These are phyloP conservation scores for Agroathelia rolfsii DNA, from an alignment of 1,284 basidiomycete genomes.

Conservation along the genomic window DNA sequence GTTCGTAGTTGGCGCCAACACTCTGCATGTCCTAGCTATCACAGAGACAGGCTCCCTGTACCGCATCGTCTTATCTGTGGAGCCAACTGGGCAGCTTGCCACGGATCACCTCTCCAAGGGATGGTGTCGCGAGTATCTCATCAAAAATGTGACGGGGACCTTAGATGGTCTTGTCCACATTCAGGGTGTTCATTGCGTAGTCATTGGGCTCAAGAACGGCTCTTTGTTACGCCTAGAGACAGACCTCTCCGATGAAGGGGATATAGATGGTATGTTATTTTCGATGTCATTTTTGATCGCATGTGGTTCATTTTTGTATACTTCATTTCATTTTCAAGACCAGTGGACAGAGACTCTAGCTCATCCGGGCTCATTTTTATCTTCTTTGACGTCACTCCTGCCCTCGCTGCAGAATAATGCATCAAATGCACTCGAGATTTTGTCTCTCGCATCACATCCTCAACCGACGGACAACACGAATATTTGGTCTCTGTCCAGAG, in stretches of 20 bases:
- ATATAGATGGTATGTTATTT: conserved; percentile 39
- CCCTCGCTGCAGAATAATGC: conserved; percentile 37
- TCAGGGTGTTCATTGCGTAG: conserved; percentile 60
- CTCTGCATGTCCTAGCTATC: conserved; percentile 65
- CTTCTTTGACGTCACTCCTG: conserved; percentile 57
- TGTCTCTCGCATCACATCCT: conserved; percentile 57
- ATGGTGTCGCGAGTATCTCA: conserved; percentile 60
- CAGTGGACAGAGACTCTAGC: conserved; percentile 60
- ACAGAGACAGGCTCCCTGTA: conserved; percentile 69
- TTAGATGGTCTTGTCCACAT: conserved; percentile 51
- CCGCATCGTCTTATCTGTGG: conserved; percentile 61
- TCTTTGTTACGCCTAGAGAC: conserved; percentile 65
- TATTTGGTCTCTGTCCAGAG: conserved; percentile 81
- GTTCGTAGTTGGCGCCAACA: conserved; percentile 45
- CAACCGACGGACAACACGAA: conserved; percentile 65
- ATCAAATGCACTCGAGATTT: conserved; percentile 43
- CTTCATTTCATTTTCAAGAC: conserved; percentile 26
- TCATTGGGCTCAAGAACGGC: conserved; percentile 59
- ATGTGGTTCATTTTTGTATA: neutral
- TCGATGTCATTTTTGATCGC: conserved; percentile 1
- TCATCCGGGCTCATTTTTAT: conserved; percentile 52
- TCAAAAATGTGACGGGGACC: conserved; percentile 40
- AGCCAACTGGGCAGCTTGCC: conserved; percentile 46
- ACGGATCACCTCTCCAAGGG: conserved; percentile 38
- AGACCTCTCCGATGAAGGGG: conserved; percentile 40